Conservation (phyloP, 495 filamentous ascomycete species). For the Neurospora cerealis region DNA sequence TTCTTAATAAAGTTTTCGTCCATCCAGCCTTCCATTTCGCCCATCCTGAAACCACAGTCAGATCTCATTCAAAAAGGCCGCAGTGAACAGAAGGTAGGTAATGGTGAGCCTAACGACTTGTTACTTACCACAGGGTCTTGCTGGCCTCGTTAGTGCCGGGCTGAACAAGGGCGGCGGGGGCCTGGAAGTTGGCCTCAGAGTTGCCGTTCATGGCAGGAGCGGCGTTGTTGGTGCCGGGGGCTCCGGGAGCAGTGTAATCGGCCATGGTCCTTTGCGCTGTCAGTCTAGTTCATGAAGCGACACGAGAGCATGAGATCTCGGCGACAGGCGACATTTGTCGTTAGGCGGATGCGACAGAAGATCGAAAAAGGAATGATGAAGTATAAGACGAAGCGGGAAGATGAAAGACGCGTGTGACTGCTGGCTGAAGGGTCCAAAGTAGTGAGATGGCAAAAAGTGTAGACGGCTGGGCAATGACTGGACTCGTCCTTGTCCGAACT, state of each 20-base stretch:
- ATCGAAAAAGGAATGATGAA: not conserved
- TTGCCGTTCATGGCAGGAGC: slow-evolving; percentile 23
- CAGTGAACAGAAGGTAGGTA: not conserved
- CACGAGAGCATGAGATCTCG: not conserved
- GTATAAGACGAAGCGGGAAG: not conserved
- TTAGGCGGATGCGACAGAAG: not conserved
- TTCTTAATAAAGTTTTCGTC: slow-evolving; percentile 97
- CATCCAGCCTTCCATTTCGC: slow-evolving; percentile 98
- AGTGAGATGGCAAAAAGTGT: not conserved
- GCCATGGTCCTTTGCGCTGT: slow-evolving; percentile 13
- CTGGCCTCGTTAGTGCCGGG: slow-evolving; percentile 17
- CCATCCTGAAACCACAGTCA: slow-evolving; percentile 67
- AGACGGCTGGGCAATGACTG: not conserved
- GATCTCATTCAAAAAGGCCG: not conserved
- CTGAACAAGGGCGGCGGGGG: slow-evolving; percentile 4
- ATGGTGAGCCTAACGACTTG: not conserved
- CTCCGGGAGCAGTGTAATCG: slow-evolving; percentile 15
- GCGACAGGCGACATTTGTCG: not conserved
- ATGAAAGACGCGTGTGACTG: not conserved
- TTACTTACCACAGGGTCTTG: slow-evolving; percentile 36
- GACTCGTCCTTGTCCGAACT: not conserved
- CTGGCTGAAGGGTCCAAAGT: not conserved
- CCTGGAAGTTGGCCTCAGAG: slow-evolving; percentile 9
- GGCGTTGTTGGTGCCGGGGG: slow-evolving; percentile 13
- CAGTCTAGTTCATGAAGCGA: not conserved